A percentile compares a stretch with the other conserved stretches of the same genome.
Evolutionary conservation across 805 yeast genomes (phyloP).

Genomic region (Candida germanica): DNA sequence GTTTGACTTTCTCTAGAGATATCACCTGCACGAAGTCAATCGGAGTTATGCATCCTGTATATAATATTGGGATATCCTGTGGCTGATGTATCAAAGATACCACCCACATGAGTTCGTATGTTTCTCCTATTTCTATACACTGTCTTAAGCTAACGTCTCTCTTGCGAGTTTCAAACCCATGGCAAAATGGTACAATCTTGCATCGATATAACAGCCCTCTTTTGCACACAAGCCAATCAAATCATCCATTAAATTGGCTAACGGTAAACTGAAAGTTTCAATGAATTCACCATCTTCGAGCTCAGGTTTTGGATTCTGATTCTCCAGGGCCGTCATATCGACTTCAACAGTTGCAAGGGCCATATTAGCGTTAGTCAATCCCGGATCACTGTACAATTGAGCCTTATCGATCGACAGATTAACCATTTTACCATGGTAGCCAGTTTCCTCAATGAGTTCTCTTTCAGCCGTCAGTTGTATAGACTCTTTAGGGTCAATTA

Average conservation of each 20-base stretch:
- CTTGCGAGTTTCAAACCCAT: conserved; percentile 56
- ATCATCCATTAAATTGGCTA: conserved; percentile 53
- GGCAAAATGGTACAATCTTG: conserved; percentile 83
- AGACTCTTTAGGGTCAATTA: conserved; percentile 80
- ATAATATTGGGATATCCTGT: no score
- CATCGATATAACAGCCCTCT: conserved; percentile 79
- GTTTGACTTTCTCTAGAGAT: no score
- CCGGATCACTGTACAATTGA: conserved; percentile 72
- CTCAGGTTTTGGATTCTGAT: conserved; percentile 65
- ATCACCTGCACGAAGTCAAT: no score
- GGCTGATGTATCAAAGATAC: no score
- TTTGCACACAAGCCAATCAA: conserved; percentile 46
- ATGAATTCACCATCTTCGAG: conserved; percentile 92
- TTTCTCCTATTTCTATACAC: no score
- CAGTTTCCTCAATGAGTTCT: conserved; percentile 90
- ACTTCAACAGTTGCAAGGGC: conserved; percentile 74
- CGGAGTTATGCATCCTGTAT: no score
- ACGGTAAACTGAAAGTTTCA: conserved; percentile 76
- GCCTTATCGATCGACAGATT: conserved; percentile 22
- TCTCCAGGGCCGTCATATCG: conserved; percentile 65
- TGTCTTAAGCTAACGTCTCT: no score
- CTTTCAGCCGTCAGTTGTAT: conserved; percentile 79
- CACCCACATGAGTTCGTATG: no score
- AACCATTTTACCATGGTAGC: conserved; percentile 68
- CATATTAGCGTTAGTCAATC: conserved; percentile 83